phyloP scores from a whole-genome alignment of 2,329 filamentous ascomycete genomes.

The Atkinsonella hypoxylon region DNA sequence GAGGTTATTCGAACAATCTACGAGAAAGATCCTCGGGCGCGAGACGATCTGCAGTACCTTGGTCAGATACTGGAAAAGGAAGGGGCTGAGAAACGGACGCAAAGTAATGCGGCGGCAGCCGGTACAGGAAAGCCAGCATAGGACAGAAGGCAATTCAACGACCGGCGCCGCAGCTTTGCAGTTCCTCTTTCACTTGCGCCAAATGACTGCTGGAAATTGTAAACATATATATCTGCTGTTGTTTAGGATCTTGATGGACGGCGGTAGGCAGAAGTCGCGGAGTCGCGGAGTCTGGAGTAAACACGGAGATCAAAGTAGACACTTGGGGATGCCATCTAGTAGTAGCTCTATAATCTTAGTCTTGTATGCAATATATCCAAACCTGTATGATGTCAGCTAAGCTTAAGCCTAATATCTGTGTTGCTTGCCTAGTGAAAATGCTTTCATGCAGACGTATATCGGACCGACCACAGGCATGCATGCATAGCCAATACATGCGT shows the following conservation, averaged over 20 bases:
- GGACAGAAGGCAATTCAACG: background rate
- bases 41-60: conserved; percentile 47
- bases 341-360: background rate
- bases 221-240: background rate
- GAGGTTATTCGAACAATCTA: conserved; percentile 59
- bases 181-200: background rate
- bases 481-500: too few relatives aligned
- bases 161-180: too few relatives aligned
- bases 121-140: conserved; percentile 1
- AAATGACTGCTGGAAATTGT: background rate
- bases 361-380: too few relatives aligned
- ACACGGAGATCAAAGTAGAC: background rate
- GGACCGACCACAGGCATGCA: too few relatives aligned
- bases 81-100: conserved; percentile 16
- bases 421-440: too few relatives aligned
- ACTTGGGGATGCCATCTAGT: background rate
- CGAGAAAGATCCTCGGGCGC: conserved; percentile 50
- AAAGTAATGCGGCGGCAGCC: conserved; percentile 1
- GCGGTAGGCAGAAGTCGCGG: background rate
- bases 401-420: too few relatives aligned
- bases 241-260: background rate
- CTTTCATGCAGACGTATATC: too few relatives aligned
- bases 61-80: conserved; percentile 42
- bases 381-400: too few relatives aligned
- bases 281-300: background rate